phyloP scores from a whole-genome alignment of 148 eudicot genomes.

The Chenopodium album region DNA sequence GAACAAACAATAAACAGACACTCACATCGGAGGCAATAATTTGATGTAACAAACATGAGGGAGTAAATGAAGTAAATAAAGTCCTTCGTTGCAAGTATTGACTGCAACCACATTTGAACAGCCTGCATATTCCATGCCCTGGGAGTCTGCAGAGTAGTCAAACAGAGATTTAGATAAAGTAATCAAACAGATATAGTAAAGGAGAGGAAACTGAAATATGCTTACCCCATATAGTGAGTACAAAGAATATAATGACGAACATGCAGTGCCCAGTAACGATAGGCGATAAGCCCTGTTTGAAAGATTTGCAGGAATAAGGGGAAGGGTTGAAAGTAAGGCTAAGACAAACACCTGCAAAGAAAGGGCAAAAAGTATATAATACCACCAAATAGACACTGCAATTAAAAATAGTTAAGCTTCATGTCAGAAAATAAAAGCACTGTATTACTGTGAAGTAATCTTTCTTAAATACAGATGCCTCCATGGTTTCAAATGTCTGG shows the following conservation, averaged over 20 bases:
- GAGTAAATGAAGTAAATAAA: conserved; percentile 81
- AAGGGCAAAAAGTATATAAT: conserved; percentile 11
- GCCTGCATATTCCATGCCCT: conserved; percentile 93
- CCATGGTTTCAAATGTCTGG: neutral
- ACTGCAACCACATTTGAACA: conserved; percentile 85
- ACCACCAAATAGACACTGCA: conserved; percentile 6
- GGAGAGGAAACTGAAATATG: conserved; percentile 3
- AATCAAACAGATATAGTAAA: conserved; percentile 2
- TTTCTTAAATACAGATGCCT: conserved; percentile 8
- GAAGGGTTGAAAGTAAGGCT: conserved; percentile 80
- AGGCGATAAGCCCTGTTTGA: conserved; percentile 84
- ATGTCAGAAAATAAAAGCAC: neutral
- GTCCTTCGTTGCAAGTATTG: conserved; percentile 80
- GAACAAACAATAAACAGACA: conserved; percentile 9
- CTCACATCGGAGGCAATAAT: conserved; percentile 86
- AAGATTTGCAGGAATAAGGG: conserved; percentile 67
- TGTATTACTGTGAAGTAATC: neutral
- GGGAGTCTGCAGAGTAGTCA: conserved; percentile 64
- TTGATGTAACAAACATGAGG: conserved; percentile 79
- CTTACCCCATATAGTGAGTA: conserved; percentile 96
- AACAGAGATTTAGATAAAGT: conserved; percentile 1
- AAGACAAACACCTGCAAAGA: conserved; percentile 74
- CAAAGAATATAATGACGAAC: conserved; percentile 81
- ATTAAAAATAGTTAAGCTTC: neutral
- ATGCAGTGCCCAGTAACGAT: conserved; percentile 85